Base-by-base conservation (phyloP, 345 rosid species). In the Nephelium lappaceum region DNA sequence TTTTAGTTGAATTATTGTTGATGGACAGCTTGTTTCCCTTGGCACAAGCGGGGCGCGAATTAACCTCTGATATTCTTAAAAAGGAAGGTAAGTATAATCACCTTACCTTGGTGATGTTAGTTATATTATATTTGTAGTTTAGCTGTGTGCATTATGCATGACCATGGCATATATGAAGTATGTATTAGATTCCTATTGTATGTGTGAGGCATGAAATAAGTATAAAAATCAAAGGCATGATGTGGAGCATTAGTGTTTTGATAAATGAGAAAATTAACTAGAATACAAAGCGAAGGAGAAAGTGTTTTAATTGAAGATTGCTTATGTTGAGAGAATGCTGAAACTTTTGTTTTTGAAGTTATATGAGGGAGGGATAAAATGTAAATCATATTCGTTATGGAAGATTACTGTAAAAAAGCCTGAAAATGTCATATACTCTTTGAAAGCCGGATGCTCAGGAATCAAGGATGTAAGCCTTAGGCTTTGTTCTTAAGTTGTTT, bases 41-140 rank as follows among this genome's bases (percentile, higher is more conserved):
- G 85, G 98, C 93, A 0, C 99, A 95, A 87, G 87, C 89, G 5
- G 99, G 99, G 70, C 77, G 80, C 72, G 93, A 92, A 71, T 71
- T 95, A 23, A 87, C 87, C 61, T 83, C 92, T 4, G 90, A 91
- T 57, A 73, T 85, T 61, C 83, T 93, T 11, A 88, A 90, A 75
- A 79, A 81, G 53, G 85, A 83, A 9, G 88, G 98, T 82, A 84
- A 81, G 87, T 79, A 36, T 7, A 66, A 71, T 6, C 11, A n/a
- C 10, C 9, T 65, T 6, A 71, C 45, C 12, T 64, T 6, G n/a
- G 27, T 49, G 25, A 16, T 18, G 24, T 66, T 74, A 31, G 36
- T 2, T 31, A 31, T 31, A 31, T 31, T 31, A 31, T 2, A 31
- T 2, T 31, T 23, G 3, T 5, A 41, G 42, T 31, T 65, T 39